phyloP scores from a whole-genome alignment of 768 basidiomycete species.

The Leccinum imitatum region DNA sequence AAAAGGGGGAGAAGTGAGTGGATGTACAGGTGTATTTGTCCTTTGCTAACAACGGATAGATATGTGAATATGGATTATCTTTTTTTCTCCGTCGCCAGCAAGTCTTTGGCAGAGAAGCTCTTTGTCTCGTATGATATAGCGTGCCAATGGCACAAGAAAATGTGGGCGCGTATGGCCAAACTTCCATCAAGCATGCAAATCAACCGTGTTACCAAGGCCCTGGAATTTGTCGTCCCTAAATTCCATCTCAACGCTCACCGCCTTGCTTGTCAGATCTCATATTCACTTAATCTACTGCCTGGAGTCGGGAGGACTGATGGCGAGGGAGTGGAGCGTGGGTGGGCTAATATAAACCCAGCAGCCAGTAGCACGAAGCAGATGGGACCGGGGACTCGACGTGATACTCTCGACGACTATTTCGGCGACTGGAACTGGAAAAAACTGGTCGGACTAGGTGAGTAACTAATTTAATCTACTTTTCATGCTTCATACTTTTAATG shows the following conservation, averaged over 20 bases:
- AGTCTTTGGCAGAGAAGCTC: background rate
- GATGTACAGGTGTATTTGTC: background rate
- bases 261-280: constrained; percentile 27
- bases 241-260: constrained; percentile 40
- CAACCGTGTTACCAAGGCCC: background rate
- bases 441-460: background rate
- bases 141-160: background rate
- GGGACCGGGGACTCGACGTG: constrained; percentile 32
- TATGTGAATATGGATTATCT: background rate
- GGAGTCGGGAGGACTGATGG: constrained; percentile 10
- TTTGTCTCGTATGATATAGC: background rate
- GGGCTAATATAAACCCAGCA: constrained; percentile 24
- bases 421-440: constrained; percentile 19
- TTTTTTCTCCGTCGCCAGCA: background rate
- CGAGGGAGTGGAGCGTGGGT: constrained; percentile 38
- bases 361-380: constrained; percentile 28
- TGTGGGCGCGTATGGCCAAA: background rate
- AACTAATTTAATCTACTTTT: background rate
- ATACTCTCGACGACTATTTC: constrained; percentile 38
- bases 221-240: constrained; percentile 31
- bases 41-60: background rate
- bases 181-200: background rate
- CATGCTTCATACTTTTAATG: background rate
- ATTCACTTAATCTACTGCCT: constrained; percentile 30
- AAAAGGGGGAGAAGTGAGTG: background rate